Evolutionary conservation across 2,329 filamentous ascomycete genomes (phyloP).

Genomic region (Hortaea sp.): DNA sequence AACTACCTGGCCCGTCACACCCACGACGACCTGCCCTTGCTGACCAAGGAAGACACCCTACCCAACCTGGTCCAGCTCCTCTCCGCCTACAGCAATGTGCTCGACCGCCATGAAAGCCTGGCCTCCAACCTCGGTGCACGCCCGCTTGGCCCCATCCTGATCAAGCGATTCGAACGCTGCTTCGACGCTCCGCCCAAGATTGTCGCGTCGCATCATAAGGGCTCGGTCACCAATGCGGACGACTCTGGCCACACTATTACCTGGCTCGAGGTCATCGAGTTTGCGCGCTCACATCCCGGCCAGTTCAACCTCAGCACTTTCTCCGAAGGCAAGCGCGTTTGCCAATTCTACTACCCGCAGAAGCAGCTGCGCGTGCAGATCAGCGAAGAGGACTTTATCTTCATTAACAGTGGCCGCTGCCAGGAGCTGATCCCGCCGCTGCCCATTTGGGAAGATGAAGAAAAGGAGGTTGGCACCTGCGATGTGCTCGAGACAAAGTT

Average conservation of each 20-base stretch:
- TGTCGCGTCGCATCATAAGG: slow-evolving; percentile 44
- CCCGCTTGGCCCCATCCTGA: slow-evolving; percentile 68
- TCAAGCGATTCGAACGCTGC: slow-evolving; percentile 76
- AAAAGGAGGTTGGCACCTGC: slow-evolving; percentile 71
- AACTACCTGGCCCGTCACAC: slow-evolving; percentile 58
- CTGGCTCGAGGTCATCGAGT: slow-evolving; percentile 80
- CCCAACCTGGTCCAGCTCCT: slow-evolving; percentile 63
- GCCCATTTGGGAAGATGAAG: slow-evolving; percentile 75
- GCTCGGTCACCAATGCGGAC: slow-evolving; percentile 30
- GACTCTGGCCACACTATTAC: slow-evolving; percentile 44
- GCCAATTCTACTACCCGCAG: slow-evolving; percentile 60
- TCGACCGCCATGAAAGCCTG: slow-evolving; percentile 77
- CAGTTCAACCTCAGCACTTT: slow-evolving; percentile 65
- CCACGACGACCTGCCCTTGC: slow-evolving; percentile 51
- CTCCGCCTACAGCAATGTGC: slow-evolving; percentile 71
- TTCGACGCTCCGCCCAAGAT: slow-evolving; percentile 72
- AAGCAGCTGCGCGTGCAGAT: slow-evolving; percentile 78
- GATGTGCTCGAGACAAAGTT: slow-evolving; percentile 76
- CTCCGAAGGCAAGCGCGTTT: slow-evolving; percentile 59
- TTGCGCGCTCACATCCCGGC: slow-evolving; percentile 67
- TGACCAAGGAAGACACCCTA: slow-evolving; percentile 59
- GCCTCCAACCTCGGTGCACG: slow-evolving; percentile 77
- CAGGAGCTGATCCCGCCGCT: slow-evolving; percentile 74
- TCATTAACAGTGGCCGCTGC: slow-evolving; percentile 73
- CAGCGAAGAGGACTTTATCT: slow-evolving; percentile 73